Evolutionary conservation across 345 rosid genomes (phyloP).

Genomic region (Pistacia integerrima): DNA sequence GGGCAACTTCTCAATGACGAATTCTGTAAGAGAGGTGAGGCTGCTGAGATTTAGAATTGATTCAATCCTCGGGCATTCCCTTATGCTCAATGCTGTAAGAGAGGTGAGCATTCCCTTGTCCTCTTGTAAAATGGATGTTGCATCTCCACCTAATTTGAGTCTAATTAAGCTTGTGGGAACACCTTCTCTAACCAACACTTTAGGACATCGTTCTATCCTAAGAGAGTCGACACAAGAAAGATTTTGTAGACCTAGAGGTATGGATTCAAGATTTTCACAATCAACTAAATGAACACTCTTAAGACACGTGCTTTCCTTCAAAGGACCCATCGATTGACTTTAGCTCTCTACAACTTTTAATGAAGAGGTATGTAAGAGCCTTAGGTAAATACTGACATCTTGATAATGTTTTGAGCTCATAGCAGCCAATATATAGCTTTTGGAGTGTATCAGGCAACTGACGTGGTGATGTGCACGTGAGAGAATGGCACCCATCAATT

Average conservation of each 20-base stretch:
- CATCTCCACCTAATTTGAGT: background rate
- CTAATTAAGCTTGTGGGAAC: background rate
- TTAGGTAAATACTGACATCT: background rate
- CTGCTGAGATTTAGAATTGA: background rate
- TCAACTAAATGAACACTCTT: too few relatives aligned
- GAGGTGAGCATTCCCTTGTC: background rate
- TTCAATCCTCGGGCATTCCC: background rate
- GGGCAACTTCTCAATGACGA: background rate
- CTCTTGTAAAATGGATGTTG: background rate
- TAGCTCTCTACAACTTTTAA: background rate
- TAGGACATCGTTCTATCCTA: background rate
- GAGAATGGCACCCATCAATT: background rate
- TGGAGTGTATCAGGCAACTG: too few relatives aligned
- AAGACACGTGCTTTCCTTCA: too few relatives aligned
- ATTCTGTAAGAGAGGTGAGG: too few relatives aligned
- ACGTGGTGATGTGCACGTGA: too few relatives aligned
- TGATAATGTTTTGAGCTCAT: background rate
- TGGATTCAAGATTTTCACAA: background rate
- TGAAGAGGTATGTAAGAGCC: background rate
- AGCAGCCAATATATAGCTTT: too few relatives aligned
- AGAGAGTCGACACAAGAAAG: background rate
- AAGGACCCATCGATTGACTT: background rate
- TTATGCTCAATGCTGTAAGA: background rate
- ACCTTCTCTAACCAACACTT: background rate
- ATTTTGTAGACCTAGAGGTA: background rate